Conservation (phyloP, 345 rosid species). For the Citrus reticulata region DNA sequence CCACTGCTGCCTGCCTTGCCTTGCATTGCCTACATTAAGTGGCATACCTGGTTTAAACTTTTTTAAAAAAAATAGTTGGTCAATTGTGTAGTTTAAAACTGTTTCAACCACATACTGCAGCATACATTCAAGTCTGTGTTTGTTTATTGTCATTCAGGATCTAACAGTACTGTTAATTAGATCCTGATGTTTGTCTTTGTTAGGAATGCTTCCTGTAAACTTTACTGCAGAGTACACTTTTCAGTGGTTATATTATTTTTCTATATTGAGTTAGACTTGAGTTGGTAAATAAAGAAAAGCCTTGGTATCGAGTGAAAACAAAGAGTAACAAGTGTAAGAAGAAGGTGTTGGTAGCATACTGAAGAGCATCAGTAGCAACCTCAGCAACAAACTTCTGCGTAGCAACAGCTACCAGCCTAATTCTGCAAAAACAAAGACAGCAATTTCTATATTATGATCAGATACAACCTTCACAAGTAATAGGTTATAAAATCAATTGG, state of each 20-base stretch:
- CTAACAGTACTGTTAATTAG: too few species aligned
- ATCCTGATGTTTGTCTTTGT: too few species aligned
- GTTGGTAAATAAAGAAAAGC: not conserved
- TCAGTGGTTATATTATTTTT: too few species aligned
- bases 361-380: constrained; percentile 88
- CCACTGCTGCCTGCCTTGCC: constrained; percentile 81
- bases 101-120: too few species aligned
- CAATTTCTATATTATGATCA: not conserved
- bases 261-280: too few species aligned
- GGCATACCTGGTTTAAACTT: not conserved
- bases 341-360: constrained; percentile 38
- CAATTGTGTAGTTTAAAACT: too few species aligned
- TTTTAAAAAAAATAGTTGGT: too few species aligned
- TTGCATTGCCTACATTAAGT: constrained; percentile 67
- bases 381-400: constrained; percentile 95
- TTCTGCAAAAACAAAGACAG: constrained; percentile 40
- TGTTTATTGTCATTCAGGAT: too few species aligned
- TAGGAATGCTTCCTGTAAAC: too few species aligned
- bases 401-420: constrained; percentile 90
- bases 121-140: too few species aligned
- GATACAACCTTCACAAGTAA: not conserved
- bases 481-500: not conserved
- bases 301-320: not conserved
- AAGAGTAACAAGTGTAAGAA: not conserved
- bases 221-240: too few species aligned